Evolutionary conservation across 164 flowering plant species (phyloP).

Genomic region (Platanus orientalis): DNA sequence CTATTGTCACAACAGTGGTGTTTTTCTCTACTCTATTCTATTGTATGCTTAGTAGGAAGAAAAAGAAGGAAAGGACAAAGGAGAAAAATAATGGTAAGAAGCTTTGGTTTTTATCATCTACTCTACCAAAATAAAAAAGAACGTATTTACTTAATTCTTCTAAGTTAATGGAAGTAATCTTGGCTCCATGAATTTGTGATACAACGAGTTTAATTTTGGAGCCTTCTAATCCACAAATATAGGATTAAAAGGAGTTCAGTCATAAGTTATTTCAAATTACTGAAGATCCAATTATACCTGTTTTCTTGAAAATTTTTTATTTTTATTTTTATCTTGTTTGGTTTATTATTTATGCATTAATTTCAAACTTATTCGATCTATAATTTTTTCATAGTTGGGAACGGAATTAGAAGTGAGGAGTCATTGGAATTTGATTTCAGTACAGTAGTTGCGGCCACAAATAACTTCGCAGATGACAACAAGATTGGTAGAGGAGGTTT

Average conservation of each 20-base stretch:
- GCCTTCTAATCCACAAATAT: no score
- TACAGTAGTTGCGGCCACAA: constrained; percentile 25
- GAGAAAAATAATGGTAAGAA: neutral
- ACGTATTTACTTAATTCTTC: neutral
- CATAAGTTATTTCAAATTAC: neutral
- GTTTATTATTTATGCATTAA: neutral
- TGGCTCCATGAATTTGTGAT: neutral
- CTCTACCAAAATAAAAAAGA: neutral
- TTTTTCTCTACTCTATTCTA: neutral
- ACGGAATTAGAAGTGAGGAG: constrained; percentile 14
- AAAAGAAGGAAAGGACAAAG: neutral
- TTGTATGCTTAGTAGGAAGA: neutral
- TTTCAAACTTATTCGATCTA: neutral
- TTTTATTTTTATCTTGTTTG: no score
- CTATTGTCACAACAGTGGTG: neutral
- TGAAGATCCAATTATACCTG: neutral
- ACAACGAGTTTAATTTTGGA: no score
- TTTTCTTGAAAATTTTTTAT: no score
- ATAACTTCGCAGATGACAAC: constrained; percentile 24
- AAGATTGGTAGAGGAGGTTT: constrained; percentile 37
- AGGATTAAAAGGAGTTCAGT: no score
- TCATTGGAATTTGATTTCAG: constrained; percentile 20
- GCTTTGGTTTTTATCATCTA: neutral
- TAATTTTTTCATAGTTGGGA: neutral
- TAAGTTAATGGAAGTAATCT: no score